These are phyloP conservation scores for Pinus albicaulis DNA, from an alignment of 75 land plant species.

Conservation along the genomic window DNA sequence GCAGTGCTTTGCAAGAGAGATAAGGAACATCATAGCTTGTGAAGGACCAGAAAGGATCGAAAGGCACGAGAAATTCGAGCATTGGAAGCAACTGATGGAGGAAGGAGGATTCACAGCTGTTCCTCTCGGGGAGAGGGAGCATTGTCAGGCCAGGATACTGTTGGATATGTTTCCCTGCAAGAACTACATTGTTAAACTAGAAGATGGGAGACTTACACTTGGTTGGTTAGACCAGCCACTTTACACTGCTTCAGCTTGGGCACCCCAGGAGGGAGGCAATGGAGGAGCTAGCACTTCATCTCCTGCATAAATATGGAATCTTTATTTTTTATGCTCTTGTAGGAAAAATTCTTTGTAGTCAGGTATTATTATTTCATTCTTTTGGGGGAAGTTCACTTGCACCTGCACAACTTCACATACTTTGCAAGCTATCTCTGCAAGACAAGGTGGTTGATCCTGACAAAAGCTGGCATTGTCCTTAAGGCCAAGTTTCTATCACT, in stretches of 20 bases:
- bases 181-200: conserved; percentile 33
- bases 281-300: conserved; percentile 30
- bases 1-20: conserved; percentile 72
- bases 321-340: background rate
- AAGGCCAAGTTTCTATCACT: background rate
- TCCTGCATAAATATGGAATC: background rate
- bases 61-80: conserved; percentile 62
- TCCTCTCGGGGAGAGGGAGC: conserved; percentile 44
- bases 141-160: conserved; percentile 63
- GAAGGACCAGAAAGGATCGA: conserved; percentile 75
- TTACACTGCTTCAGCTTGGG: conserved; percentile 80
- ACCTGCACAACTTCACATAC: background rate
- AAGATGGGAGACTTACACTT: conserved; percentile 51
- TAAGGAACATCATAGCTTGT: conserved; percentile 70
- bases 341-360: conserved; percentile 9
- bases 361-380: conserved; percentile 8
- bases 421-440: background rate
- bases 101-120: conserved; percentile 53
- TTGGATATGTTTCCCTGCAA: conserved; percentile 65
- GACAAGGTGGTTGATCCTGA: background rate
- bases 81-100: conserved; percentile 61
- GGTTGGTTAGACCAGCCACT: conserved; percentile 87
- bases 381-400: background rate
- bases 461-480: background rate
- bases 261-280: conserved; percentile 24